Conservation (phyloP, 1,139 yeast species). For the Candida tropicalis region DNA sequence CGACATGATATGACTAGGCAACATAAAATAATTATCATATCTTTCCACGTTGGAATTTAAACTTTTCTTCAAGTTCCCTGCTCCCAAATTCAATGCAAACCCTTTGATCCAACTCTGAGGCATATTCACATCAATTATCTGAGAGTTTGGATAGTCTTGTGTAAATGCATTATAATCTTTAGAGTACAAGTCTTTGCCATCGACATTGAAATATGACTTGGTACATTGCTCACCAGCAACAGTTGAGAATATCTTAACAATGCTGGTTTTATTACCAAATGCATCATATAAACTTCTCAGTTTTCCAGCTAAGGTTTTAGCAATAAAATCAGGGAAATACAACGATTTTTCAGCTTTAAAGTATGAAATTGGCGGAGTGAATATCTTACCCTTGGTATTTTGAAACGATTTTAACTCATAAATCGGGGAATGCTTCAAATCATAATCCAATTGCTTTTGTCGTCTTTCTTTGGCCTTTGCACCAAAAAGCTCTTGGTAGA, state of each 20-base stretch:
- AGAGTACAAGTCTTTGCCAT: conserved; percentile 37
- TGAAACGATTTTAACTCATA: conserved; percentile 79
- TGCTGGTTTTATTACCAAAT: conserved; percentile 54
- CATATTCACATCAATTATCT: conserved; percentile 72
- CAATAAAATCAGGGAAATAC: conserved; percentile 83
- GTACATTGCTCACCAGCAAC: conserved; percentile 74
- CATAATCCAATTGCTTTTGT: conserved; percentile 62
- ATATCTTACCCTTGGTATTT: conserved; percentile 82
- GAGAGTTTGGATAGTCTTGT: conserved; percentile 52
- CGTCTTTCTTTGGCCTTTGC: conserved; percentile 54
- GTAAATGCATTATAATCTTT: conserved; percentile 32
- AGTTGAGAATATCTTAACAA: conserved; percentile 68
- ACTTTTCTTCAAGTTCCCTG: conserved; percentile 44
- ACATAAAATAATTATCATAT: conserved; percentile 61
- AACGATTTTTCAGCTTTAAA: conserved; percentile 76
- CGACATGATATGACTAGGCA: conserved; percentile 63
- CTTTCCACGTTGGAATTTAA: conserved; percentile 48
- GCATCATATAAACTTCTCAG: conserved; percentile 35
- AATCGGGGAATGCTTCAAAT: conserved; percentile 84
- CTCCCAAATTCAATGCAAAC: conserved; percentile 57
- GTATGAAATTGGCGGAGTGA: conserved; percentile 74
- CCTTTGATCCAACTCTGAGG: conserved; percentile 76
- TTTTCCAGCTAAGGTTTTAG: conserved; percentile 53
- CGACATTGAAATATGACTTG: conserved; percentile 55
- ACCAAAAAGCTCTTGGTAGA: conserved; percentile 34